Evolutionary conservation across 768 basidiomycete genomes (phyloP).

Genomic region (Arthromyces matolae): DNA sequence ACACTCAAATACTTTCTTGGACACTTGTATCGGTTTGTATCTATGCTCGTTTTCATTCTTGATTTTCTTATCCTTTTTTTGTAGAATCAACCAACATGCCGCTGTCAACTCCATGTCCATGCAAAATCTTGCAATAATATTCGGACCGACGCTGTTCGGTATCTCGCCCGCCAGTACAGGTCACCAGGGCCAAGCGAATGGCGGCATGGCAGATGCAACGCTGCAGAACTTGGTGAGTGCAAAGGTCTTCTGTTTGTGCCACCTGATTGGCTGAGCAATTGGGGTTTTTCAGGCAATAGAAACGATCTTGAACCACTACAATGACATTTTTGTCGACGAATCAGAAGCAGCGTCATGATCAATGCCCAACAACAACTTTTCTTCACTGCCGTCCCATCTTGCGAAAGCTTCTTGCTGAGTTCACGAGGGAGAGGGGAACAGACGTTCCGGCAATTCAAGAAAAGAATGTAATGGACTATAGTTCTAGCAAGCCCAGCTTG

Average conservation of each 20-base stretch:
- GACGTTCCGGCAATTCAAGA: no score
- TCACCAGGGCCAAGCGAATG: slow-evolving; percentile 42
- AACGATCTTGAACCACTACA: slow-evolving; percentile 91
- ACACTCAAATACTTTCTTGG: slow-evolving; percentile 94
- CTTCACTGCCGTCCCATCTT: not conserved
- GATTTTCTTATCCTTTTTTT: not conserved
- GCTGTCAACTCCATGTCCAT: slow-evolving; percentile 87
- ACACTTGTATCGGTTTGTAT: slow-evolving; percentile 78
- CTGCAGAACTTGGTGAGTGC: slow-evolving; percentile 65
- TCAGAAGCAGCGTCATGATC: slow-evolving; percentile 36
- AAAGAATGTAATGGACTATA: no score
- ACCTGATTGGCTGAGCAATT: not conserved
- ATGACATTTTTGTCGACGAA: slow-evolving; percentile 96
- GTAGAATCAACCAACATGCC: slow-evolving; percentile 73
- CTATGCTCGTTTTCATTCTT: not conserved
- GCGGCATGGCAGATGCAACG: slow-evolving; percentile 65
- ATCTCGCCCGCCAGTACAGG: slow-evolving; percentile 38
- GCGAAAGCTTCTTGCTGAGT: not conserved
- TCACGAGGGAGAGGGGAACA: no score
- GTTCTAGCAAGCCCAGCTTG: no score
- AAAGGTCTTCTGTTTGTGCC: slow-evolving; percentile 5
- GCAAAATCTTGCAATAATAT: slow-evolving; percentile 92
- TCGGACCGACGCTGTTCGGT: slow-evolving; percentile 97
- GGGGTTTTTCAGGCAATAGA: slow-evolving; percentile 70
- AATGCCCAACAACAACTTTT: not conserved